phyloP scores from a whole-genome alignment of 2,329 filamentous ascomycete species.

The Cladosporium sp. region DNA sequence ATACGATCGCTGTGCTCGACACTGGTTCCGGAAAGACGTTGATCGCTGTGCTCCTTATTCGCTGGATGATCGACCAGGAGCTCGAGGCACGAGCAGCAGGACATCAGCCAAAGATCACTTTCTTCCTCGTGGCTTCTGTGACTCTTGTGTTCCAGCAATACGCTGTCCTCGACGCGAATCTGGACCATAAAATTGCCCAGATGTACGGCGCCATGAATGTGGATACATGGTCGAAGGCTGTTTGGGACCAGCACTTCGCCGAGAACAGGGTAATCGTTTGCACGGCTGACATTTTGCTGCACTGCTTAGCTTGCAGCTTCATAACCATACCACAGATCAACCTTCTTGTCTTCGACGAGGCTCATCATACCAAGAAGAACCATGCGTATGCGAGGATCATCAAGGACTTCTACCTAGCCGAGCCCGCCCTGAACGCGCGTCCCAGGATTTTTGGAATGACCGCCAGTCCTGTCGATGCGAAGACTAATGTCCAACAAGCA shows the following conservation, averaged over 20 bases:
- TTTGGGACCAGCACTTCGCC: conserved; percentile 59
- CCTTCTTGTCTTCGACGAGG: conserved; percentile 91
- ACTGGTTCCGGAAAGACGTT: conserved; percentile 96
- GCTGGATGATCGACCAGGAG: conserved; percentile 74
- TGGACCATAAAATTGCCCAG: conserved; percentile 71
- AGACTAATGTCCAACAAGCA: conserved; percentile 69
- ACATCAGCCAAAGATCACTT: conserved; percentile 65
- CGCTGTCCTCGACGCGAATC: conserved; percentile 75
- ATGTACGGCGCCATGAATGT: conserved; percentile 70
- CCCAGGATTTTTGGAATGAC: conserved; percentile 95
- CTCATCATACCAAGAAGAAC: conserved; percentile 92
- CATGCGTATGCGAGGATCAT: conserved; percentile 89
- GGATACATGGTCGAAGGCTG: conserved; percentile 60
- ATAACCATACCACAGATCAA: conserved; percentile 81
- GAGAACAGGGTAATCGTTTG: conserved; percentile 85
- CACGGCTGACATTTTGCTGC: conserved; percentile 81
- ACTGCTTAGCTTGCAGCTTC: conserved; percentile 76
- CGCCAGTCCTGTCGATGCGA: conserved; percentile 87
- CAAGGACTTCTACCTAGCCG: conserved; percentile 73
- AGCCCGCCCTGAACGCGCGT: conserved; percentile 46
- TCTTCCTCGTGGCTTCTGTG: conserved; percentile 87
- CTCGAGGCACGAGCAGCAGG: conserved; percentile 66
- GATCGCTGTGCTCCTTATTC: conserved; percentile 85
- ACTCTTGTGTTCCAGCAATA: conserved; percentile 88
- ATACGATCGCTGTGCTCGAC: conserved; percentile 89